Percentiles rank a stretch among this genome's conserved stretches.
Evolutionary conservation across 202 grass and related monocot genomes (phyloP).

Genomic region (Carex sylvatica): DNA sequence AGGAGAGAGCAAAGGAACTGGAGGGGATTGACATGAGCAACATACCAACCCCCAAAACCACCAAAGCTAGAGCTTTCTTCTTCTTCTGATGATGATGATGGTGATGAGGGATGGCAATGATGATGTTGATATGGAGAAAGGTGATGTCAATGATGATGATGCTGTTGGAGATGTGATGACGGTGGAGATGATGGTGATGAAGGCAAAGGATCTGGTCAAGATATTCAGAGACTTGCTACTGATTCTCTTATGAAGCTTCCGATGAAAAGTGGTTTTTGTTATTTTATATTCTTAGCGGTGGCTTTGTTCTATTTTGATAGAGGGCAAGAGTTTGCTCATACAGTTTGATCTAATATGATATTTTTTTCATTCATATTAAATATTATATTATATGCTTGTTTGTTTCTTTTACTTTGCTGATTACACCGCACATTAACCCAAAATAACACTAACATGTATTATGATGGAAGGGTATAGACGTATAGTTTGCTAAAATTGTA

Average conservation of each 20-base stretch:
- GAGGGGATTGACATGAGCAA: slow-evolving; percentile 96
- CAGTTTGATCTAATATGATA: neutral
- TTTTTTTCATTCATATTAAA: neutral
- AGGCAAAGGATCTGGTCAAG: slow-evolving; percentile 33
- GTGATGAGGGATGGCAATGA: neutral
- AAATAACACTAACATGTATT: neutral
- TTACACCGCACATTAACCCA: neutral
- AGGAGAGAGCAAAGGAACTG: slow-evolving; percentile 94
- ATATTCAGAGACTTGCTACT: slow-evolving; percentile 7
- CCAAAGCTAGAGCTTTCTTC: slow-evolving; percentile 39
- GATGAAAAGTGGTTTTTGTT: neutral
- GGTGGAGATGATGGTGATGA: slow-evolving; percentile 23
- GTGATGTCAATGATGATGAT: slow-evolving; percentile 42
- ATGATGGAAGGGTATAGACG: neutral
- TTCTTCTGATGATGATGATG: slow-evolving; percentile 21
- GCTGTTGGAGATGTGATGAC: slow-evolving; percentile 22
- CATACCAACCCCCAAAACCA: slow-evolving; percentile 56
- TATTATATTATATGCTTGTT: neutral
- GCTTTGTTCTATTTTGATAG: neutral
- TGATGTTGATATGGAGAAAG: slow-evolving; percentile 45
- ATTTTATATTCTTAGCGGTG: neutral
- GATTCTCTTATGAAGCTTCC: neutral
- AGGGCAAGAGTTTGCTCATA: neutral
- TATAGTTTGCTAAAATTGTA: neutral
- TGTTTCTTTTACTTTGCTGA: neutral